phyloP scores from a whole-genome alignment of 495 filamentous ascomycete genomes.

The Aspergillus heteromorphus region DNA sequence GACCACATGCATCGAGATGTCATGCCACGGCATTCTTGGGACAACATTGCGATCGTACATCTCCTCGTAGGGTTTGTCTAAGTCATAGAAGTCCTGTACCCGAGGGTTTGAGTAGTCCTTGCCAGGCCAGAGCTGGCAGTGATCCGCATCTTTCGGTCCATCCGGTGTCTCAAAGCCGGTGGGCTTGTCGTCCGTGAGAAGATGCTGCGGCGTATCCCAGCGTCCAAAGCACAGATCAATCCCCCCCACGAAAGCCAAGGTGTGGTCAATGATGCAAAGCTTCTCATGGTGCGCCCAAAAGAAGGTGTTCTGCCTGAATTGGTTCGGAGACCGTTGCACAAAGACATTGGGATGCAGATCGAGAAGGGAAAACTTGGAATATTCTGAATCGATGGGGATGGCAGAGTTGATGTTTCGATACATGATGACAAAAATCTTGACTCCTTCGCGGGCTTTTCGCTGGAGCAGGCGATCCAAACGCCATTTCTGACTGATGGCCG shows the following conservation, averaged over 20 bases:
- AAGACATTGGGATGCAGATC: constrained; percentile 95
- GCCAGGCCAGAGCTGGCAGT: constrained; percentile 94
- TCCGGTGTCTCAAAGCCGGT: constrained; percentile 85
- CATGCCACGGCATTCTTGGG: constrained; percentile 98
- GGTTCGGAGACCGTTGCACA: constrained; percentile 92
- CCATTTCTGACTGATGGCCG: constrained; percentile 98
- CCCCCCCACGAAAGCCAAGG: constrained; percentile 90
- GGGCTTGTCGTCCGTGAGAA: constrained; percentile 84
- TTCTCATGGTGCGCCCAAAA: constrained; percentile 99
- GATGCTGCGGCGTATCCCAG: constrained; percentile 94
- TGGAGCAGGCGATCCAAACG: constrained; percentile 91
- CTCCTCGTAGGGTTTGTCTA: constrained; percentile 95
- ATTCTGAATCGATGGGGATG: constrained; percentile 97
- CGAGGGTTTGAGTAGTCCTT: constrained; percentile 99
- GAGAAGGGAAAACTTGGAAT: constrained; percentile 95
- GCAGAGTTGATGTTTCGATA: constrained; percentile 98
- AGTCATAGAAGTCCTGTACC: constrained; percentile 87
- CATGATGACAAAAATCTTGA: constrained; percentile 97
- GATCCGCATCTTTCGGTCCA: constrained; percentile 78
- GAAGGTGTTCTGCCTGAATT: constrained; percentile 98
- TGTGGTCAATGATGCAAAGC: constrained; percentile 91
- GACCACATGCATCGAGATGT: constrained; percentile 97
- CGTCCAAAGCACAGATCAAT: constrained; percentile 97
- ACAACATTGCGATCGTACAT: constrained; percentile 93
- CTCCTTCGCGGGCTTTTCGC: constrained; percentile 86